Conservation (phyloP, 1,284 basidiomycete species). For the Ceratobasidium sp. region DNA sequence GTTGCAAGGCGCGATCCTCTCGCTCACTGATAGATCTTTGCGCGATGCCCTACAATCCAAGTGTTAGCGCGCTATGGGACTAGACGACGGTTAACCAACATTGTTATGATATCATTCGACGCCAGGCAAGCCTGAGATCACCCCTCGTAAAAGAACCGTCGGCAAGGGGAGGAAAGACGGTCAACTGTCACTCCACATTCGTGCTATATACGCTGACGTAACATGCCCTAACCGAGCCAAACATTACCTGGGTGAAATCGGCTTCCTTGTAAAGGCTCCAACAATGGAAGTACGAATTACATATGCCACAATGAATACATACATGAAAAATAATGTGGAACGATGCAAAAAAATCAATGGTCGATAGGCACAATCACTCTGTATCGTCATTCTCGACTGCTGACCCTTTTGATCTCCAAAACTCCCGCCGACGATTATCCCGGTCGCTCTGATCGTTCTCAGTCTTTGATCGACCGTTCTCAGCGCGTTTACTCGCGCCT, state of each 20-base stretch:
- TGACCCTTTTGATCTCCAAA: conserved; percentile 20
- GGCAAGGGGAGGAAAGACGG: neutral
- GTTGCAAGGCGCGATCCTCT: conserved; percentile 38
- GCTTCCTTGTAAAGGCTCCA: neutral
- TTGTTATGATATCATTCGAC: neutral
- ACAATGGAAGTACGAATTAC: neutral
- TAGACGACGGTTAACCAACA: conserved; percentile 1
- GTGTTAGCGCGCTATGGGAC: conserved; percentile 1
- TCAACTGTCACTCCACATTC: conserved; percentile 17
- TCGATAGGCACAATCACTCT: conserved; percentile 1
- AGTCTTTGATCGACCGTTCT: neutral
- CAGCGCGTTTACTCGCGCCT: conserved; percentile 28
- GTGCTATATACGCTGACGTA: conserved; percentile 34
- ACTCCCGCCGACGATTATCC: conserved; percentile 13
- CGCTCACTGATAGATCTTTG: conserved; percentile 40
- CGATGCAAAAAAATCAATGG: neutral
- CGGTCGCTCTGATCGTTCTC: conserved; percentile 7
- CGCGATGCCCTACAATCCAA: conserved; percentile 15
- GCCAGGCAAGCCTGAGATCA: neutral
- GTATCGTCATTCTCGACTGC: conserved; percentile 1
- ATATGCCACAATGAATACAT: neutral
- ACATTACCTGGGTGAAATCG: neutral
- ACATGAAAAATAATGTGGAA: neutral
- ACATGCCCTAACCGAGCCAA: neutral
- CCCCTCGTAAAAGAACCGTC: neutral